A percentile compares a stretch with the other conserved stretches of the same genome.
These are phyloP conservation scores for Penicillium steckii DNA, from an alignment of 495 filamentous ascomycete genomes.

Conservation along the genomic window DNA sequence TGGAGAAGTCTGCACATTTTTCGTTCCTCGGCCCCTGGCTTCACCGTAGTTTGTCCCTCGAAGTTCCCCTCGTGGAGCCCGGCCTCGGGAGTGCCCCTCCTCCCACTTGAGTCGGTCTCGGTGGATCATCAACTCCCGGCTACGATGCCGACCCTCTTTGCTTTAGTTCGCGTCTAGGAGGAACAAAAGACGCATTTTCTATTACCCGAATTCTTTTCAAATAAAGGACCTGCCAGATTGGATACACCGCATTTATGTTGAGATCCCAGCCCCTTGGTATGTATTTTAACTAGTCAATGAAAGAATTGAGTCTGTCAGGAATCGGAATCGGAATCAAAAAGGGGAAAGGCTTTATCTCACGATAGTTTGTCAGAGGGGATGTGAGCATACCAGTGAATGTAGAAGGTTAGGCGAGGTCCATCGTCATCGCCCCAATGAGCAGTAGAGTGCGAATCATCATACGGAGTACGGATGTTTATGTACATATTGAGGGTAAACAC, in stretches of 20 bases:
- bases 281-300: too few species aligned
- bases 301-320: too few species aligned
- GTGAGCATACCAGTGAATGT: conserved; percentile 10
- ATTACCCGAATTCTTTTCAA: too few species aligned
- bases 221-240: too few species aligned
- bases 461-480: too few species aligned
- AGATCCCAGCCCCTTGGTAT: too few species aligned
- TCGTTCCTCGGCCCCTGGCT: conserved; percentile 7
- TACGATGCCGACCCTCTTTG: conserved; percentile 15
- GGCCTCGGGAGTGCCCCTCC: background rate
- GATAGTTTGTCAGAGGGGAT: background rate
- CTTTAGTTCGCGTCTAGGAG: too few species aligned
- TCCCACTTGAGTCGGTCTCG: conserved; percentile 9
- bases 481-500: too few species aligned
- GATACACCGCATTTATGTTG: too few species aligned
- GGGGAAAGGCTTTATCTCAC: too few species aligned
- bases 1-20: background rate
- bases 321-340: too few species aligned
- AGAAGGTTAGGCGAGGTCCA: conserved; percentile 29
- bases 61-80: conserved; percentile 17
- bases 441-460: background rate
- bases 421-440: background rate
- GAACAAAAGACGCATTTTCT: background rate
- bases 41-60: conserved; percentile 25
- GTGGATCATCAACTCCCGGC: conserved; percentile 18